These are phyloP conservation scores for Suillus subalutaceus DNA, from an alignment of 768 basidiomycete genomes.

Conservation along the genomic window DNA sequence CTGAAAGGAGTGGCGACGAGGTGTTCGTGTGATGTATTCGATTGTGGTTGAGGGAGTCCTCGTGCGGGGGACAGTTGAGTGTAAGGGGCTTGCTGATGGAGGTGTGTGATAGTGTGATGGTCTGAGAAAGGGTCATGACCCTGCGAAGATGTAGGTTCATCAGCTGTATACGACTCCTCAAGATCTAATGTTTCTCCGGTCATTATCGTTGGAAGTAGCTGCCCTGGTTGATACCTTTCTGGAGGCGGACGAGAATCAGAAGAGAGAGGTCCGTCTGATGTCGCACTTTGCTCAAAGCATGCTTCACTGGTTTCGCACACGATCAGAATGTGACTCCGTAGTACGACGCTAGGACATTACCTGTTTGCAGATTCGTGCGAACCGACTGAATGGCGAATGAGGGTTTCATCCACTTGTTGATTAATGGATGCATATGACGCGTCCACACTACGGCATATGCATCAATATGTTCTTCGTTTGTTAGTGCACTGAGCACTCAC, in stretches of 20 bases:
- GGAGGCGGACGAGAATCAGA: constrained; percentile 18
- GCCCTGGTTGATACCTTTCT: constrained; percentile 61
- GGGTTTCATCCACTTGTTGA: constrained; percentile 8
- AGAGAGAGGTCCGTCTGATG: constrained; percentile 1
- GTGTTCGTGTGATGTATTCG: constrained; percentile 15
- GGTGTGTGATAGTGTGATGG: constrained; percentile 31
- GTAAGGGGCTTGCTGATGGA: constrained; percentile 36
- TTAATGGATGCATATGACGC: constrained; percentile 1
- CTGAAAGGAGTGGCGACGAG: constrained; percentile 29
- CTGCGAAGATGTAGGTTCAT: constrained; percentile 21
- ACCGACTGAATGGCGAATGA: constrained; percentile 7
- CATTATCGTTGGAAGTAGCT: constrained; percentile 60
- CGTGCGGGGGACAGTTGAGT: constrained; percentile 41
- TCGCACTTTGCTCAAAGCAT: background rate
- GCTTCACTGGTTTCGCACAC: constrained; percentile 14
- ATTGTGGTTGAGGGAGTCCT: constrained; percentile 28
- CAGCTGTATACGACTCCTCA: constrained; percentile 31
- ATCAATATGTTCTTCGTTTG: constrained; percentile 1
- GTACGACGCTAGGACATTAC: constrained; percentile 6
- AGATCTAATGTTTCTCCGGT: constrained; percentile 68
- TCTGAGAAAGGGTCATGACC: constrained; percentile 34
- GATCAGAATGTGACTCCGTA: background rate
- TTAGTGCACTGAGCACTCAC: background rate
- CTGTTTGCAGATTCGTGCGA: constrained; percentile 7
- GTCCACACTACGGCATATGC: background rate